Evolutionary conservation across 352 stramenopile species (phyloP).

Genomic region (Elongisporangium anandrum): DNA sequence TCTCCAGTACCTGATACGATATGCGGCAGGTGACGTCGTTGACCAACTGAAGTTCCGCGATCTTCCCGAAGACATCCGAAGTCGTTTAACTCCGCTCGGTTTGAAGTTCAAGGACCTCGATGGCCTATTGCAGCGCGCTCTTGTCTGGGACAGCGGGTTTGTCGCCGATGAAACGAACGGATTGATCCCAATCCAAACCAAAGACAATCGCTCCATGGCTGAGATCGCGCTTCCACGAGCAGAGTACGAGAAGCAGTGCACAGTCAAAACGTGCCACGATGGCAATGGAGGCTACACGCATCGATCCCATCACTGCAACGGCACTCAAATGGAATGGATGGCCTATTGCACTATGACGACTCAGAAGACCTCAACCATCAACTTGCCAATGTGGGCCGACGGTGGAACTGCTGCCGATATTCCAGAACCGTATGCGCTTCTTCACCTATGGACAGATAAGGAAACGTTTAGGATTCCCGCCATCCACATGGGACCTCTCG

Average conservation of each 20-base stretch:
- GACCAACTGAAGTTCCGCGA: conserved; percentile 8
- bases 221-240: no score
- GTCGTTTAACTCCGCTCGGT: conserved; percentile 4
- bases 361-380: background rate
- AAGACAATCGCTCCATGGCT: no score
- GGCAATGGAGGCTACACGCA: no score
- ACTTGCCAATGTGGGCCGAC: background rate
- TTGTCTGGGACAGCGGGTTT: conserved; percentile 69
- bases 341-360: background rate
- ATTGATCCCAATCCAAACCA: no score
- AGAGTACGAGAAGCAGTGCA: no score
- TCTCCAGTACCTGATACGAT: conserved; percentile 15
- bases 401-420: no score
- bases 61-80: conserved; percentile 8
- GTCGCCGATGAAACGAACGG: conserved; percentile 7
- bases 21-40: conserved; percentile 12
- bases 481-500: background rate
- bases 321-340: no score
- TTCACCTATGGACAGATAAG: background rate
- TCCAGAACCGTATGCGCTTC: background rate
- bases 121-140: conserved; percentile 56
- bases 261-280: no score
- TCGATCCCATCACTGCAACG: no score
- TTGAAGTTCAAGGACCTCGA: conserved; percentile 16
- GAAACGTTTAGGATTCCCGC: background rate